phyloP scores from a whole-genome alignment of 352 stramenopile genomes.

The Pythium pyrilobum region DNA sequence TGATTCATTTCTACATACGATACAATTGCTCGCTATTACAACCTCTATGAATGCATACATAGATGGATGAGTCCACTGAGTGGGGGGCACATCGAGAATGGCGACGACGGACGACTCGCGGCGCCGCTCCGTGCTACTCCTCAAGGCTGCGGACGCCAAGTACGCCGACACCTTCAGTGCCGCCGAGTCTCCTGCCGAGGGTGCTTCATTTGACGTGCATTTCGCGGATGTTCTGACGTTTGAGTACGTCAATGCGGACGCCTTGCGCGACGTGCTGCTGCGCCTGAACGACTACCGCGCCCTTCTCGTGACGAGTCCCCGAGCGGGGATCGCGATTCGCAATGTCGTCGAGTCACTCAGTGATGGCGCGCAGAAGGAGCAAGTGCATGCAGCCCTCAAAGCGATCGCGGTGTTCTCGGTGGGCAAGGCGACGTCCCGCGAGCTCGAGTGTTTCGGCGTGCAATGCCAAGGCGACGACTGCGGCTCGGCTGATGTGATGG shows the following conservation, averaged over 20 bases:
- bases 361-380: conserved; percentile 1
- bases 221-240: conserved; percentile 73
- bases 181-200: not conserved
- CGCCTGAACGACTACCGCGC: conserved; percentile 47
- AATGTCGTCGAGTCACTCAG: conserved; percentile 28
- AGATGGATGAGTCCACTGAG: not conserved
- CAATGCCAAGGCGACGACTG: conserved; percentile 55
- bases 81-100: not conserved
- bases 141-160: conserved; percentile 56
- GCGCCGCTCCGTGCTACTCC: conserved; percentile 43
- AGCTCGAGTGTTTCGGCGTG: conserved; percentile 49
- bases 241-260: conserved; percentile 48
- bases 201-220: conserved; percentile 15
- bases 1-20: not conserved
- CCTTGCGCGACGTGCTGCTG: conserved; percentile 30
- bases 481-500: conserved; percentile 60
- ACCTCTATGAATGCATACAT: conserved; percentile 8
- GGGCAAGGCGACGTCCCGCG: conserved; percentile 52
- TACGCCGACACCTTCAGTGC: conserved; percentile 40
- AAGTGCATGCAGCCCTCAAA: conserved; percentile 26
- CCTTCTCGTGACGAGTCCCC: conserved; percentile 73
- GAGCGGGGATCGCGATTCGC: conserved; percentile 48
- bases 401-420: conserved; percentile 52
- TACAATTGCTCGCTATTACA: not conserved
- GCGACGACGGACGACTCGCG: no score